Evolutionary conservation across 2,329 filamentous ascomycete species (phyloP).

Genomic region (Alternaria alternata): DNA sequence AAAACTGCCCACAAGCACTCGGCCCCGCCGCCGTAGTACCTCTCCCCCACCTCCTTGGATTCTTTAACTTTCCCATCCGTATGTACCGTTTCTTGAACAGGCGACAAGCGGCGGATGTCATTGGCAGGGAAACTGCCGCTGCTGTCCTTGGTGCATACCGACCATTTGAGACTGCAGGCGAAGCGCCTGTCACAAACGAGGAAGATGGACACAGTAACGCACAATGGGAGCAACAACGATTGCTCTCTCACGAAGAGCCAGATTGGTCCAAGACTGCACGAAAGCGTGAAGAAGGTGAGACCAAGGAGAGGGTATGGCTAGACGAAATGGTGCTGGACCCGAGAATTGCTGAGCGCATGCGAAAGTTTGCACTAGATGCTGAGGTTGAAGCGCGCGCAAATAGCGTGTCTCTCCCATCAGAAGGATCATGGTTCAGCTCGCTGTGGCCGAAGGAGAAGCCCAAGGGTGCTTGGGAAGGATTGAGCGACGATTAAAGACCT

Average conservation of each 20-base stretch:
- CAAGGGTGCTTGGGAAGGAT: constrained; percentile 44
- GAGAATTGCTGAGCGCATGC: constrained; percentile 80
- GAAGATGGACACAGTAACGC: constrained; percentile 43
- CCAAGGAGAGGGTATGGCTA: constrained; percentile 72
- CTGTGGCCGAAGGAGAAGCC: constrained; percentile 46
- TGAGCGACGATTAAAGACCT: constrained; percentile 37
- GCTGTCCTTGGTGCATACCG: constrained; percentile 72
- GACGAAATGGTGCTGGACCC: constrained; percentile 78
- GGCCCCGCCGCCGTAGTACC: constrained; percentile 75
- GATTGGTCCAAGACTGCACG: constrained; percentile 86
- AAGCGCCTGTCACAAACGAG: constrained; percentile 38
- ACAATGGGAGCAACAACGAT: constrained; percentile 68
- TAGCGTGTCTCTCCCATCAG: constrained; percentile 22
- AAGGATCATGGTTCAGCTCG: constrained; percentile 39
- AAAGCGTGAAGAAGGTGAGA: constrained; percentile 60
- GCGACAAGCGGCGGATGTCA: constrained; percentile 82
- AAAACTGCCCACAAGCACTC: constrained; percentile 73
- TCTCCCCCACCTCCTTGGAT: constrained; percentile 91
- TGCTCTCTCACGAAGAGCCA: constrained; percentile 74
- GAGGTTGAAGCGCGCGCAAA: constrained; percentile 74
- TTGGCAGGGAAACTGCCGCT: constrained; percentile 87
- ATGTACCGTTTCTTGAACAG: constrained; percentile 88
- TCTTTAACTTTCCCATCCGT: constrained; percentile 86
- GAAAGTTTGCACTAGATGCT: constrained; percentile 72
- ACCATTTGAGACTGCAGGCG: constrained; percentile 51